Conservation (phyloP, 192 early-diverging fungal species). For the Coemansia sp. region DNA sequence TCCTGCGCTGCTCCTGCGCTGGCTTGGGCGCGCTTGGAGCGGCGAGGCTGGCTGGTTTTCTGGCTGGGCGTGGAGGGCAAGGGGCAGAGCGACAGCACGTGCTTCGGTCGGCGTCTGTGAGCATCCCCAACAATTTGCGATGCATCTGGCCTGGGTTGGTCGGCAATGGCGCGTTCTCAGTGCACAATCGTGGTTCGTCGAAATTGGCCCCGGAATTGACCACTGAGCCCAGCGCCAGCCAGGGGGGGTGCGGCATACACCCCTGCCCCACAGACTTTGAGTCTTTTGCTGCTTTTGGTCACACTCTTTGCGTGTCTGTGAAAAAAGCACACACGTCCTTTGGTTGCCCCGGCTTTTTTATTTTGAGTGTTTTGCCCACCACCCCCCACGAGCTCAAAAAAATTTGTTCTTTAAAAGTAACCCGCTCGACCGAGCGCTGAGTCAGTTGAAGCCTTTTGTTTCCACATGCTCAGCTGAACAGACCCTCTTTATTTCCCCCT, state of each 20-base stretch:
- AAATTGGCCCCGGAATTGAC: neutral
- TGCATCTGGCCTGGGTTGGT: neutral
- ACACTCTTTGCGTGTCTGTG: neutral
- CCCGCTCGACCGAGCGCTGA: neutral
- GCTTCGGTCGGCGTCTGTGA: too few relatives aligned
- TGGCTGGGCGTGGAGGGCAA: too few relatives aligned
- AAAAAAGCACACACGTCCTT: neutral
- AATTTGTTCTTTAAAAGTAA: constrained; percentile 1
- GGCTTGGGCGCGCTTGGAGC: too few relatives aligned
- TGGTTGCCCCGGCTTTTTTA: neutral
- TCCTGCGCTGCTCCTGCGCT: too few relatives aligned
- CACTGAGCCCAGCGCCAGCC: neutral
- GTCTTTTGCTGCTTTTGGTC: neutral
- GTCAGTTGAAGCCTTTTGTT: neutral
- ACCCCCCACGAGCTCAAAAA: neutral
- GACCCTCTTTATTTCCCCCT: neutral
- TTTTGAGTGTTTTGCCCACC: neutral
- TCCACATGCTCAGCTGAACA: neutral
- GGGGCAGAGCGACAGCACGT: neutral
- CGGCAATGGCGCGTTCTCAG: neutral
- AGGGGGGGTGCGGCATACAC: neutral
- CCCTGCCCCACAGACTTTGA: neutral
- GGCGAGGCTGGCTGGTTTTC: too few relatives aligned
- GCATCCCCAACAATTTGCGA: neutral
- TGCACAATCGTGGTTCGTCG: neutral